Conservation (phyloP, 106 monocot species). For the Gastrodia elata region DNA sequence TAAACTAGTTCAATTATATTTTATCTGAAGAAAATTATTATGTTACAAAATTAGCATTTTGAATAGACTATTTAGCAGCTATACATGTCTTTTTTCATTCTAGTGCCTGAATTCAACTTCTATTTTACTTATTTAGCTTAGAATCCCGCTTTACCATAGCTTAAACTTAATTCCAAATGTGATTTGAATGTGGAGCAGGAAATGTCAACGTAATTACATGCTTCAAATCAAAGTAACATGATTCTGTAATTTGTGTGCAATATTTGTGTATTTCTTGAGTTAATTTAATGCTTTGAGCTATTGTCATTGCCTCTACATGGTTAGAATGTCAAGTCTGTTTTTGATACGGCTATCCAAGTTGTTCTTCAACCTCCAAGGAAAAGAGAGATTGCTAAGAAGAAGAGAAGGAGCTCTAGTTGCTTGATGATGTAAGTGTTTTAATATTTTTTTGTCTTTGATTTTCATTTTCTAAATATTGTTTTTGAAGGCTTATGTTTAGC, state of each 20-base stretch:
- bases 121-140: too few relatives aligned
- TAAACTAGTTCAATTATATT: neutral
- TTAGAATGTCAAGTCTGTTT: constrained; percentile 85
- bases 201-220: too few relatives aligned
- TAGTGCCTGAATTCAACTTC: too few relatives aligned
- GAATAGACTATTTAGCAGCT: too few relatives aligned
- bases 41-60: neutral
- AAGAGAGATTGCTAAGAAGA: constrained; percentile 59
- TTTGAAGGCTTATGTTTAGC: neutral
- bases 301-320: neutral
- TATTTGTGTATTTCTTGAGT: neutral
- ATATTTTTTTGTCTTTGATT: neutral
- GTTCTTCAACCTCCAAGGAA: constrained; percentile 86
- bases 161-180: too few relatives aligned
- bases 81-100: too few relatives aligned
- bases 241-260: neutral
- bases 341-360: constrained; percentile 85
- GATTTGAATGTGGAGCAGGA: too few relatives aligned
- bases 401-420: constrained; percentile 38
- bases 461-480: neutral
- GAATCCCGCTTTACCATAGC: too few relatives aligned
- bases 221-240: neutral
- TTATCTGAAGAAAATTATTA: neutral
- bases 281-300: neutral
- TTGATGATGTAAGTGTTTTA: constrained; percentile 49